Conservation (phyloP, 768 basidiomycete species). For the Rhodosporidiobolus odoratus region DNA sequence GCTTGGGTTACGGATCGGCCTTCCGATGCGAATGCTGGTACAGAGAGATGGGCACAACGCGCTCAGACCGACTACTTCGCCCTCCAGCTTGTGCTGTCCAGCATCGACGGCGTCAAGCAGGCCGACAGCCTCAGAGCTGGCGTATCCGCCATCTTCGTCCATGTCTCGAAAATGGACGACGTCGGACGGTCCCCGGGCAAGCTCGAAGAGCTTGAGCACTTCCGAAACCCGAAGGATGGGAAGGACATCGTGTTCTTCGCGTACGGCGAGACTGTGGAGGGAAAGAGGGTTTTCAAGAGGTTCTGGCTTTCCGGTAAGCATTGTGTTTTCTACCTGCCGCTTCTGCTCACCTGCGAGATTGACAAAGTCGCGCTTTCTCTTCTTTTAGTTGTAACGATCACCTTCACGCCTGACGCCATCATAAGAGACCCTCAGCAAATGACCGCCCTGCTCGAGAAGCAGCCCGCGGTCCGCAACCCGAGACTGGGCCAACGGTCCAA, state of each 20-base stretch:
- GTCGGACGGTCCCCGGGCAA: conserved; percentile 16
- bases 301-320: conserved; percentile 27
- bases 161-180: not conserved
- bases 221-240: not conserved
- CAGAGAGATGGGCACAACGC: not conserved
- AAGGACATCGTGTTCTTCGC: conserved; percentile 2
- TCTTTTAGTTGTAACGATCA: conserved; percentile 14
- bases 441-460: not conserved
- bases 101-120: conserved; percentile 20
- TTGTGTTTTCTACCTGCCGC: not conserved
- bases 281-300: not conserved
- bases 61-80: conserved; percentile 16
- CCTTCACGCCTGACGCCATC: conserved; percentile 19
- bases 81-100: conserved; percentile 19
- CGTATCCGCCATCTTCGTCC: conserved; percentile 33
- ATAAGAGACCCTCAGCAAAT: not conserved
- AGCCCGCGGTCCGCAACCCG: fast-evolving
- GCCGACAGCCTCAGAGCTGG: not conserved
- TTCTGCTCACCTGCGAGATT: no score
- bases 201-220: conserved; percentile 7
- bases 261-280: conserved; percentile 6
- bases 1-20: conserved; percentile 5
- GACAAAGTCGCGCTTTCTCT: not conserved
- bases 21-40: not conserved
- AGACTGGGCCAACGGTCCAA: not conserved